phyloP scores from a whole-genome alignment of 495 filamentous ascomycete genomes.

The Apiosordaria backusii region DNA sequence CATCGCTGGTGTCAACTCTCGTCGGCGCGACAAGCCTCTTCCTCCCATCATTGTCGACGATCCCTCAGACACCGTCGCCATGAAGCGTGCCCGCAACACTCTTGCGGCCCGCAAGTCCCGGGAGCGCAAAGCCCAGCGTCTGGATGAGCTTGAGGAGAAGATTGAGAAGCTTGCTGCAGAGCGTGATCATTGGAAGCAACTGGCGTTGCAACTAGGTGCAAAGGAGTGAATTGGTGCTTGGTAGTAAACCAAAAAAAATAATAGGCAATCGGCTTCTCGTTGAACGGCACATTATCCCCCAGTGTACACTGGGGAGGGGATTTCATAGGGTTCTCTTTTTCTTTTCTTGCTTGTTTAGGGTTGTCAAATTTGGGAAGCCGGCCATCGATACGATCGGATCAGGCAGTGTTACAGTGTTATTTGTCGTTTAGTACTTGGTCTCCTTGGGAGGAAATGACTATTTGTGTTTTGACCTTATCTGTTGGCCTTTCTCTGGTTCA shows the following conservation, averaged over 20 bases:
- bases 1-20: constrained; percentile 64
- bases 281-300: constrained; percentile 34
- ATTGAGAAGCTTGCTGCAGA: constrained; percentile 49
- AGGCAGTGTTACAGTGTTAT: constrained; percentile 5
- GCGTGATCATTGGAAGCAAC: constrained; percentile 57
- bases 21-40: constrained; percentile 72
- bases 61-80: constrained; percentile 62
- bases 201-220: constrained; percentile 45
- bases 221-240: constrained; percentile 30
- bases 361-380: background rate
- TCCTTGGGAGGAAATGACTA: constrained; percentile 6
- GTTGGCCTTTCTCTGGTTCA: background rate
- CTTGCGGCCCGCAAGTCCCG: constrained; percentile 93
- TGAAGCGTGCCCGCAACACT: constrained; percentile 95
- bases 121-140: constrained; percentile 69
- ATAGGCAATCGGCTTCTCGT: constrained; percentile 30
- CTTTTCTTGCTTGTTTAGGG: constrained; percentile 15
- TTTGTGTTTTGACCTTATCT: background rate
- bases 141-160: constrained; percentile 58
- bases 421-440: constrained; percentile 1
- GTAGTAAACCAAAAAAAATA: constrained; percentile 6
- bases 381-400: constrained; percentile 6
- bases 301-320: constrained; percentile 33
- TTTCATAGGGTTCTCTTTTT: constrained; percentile 8
- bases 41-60: constrained; percentile 76